Evolutionary conservation across 345 rosid genomes (phyloP).

Genomic region (Cardamine resedifolia): DNA sequence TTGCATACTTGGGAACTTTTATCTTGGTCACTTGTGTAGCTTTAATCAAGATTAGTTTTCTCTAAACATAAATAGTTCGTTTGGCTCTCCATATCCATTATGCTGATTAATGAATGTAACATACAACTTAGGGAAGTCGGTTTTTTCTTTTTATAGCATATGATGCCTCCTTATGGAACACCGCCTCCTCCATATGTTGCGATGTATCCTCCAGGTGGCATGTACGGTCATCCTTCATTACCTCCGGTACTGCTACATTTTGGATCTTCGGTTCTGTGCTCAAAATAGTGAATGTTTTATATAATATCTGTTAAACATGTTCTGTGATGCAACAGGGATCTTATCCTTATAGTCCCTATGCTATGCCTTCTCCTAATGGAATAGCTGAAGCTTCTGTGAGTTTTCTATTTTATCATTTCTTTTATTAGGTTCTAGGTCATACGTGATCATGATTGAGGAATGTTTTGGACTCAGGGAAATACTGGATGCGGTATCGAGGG

Average conservation of each 20-base stretch:
- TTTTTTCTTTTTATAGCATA: constrained; percentile 56
- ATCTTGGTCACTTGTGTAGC: not conserved
- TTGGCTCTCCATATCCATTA: not conserved
- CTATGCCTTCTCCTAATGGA: constrained; percentile 91
- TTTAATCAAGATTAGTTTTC: not conserved
- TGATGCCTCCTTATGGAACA: constrained; percentile 96
- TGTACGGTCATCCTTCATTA: constrained; percentile 86
- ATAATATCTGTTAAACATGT: constrained; percentile 16
- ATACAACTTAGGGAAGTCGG: not conserved
- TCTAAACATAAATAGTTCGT: not conserved
- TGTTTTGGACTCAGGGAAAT: constrained; percentile 56
- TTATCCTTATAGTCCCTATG: constrained; percentile 95
- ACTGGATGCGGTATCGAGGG: constrained; percentile 60
- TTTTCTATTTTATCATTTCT: constrained; percentile 17
- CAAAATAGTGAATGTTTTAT: not conserved
- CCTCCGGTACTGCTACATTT: constrained; percentile 68
- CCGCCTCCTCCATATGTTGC: constrained; percentile 95
- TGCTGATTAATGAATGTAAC: not conserved
- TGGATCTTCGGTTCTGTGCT: constrained; percentile 15
- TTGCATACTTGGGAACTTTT: not conserved
- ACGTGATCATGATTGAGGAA: constrained; percentile 26
- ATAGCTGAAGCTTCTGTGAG: constrained; percentile 76
- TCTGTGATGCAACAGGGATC: constrained; percentile 59
- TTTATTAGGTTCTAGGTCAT: constrained; percentile 5
- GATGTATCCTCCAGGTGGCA: constrained; percentile 96